A percentile compares a stretch with the other conserved stretches of the same genome.
Conservation (phyloP, 495 filamentous ascomycete genomes). For the Penicillium crystallinum region DNA sequence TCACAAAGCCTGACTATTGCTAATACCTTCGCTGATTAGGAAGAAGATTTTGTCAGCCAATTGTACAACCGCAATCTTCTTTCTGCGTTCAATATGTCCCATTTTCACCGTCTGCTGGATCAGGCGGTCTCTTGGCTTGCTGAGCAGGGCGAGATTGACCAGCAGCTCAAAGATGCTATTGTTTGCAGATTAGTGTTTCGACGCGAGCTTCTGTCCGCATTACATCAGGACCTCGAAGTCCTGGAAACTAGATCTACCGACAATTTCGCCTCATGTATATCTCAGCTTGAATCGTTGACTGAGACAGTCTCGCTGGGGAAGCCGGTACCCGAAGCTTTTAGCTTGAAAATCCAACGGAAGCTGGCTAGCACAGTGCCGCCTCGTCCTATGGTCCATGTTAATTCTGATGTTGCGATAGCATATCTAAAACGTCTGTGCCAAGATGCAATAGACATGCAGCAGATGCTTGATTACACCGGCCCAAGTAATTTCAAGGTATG, state of each 20-base stretch:
- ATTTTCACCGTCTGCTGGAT: constrained; percentile 56
- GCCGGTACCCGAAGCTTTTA: constrained; percentile 72
- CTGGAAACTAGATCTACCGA: constrained; percentile 33
- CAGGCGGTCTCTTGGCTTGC: constrained; percentile 53
- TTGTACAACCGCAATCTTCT: constrained; percentile 78
- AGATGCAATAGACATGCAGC: constrained; percentile 64
- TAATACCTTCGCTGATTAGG: constrained; percentile 42
- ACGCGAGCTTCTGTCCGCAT: constrained; percentile 51
- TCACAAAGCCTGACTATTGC: background rate
- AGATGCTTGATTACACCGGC: constrained; percentile 63
- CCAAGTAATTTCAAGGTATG: constrained; percentile 56
- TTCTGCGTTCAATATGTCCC: constrained; percentile 50
- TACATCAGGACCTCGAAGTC: constrained; percentile 43
- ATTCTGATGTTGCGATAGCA: constrained; percentile 62
- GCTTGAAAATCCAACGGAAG: constrained; percentile 80
- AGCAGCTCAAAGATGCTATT: constrained; percentile 55
- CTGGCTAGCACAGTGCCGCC: constrained; percentile 91
- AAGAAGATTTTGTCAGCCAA: constrained; percentile 93
- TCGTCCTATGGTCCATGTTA: constrained; percentile 76
- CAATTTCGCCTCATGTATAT: constrained; percentile 40
- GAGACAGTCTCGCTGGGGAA: constrained; percentile 57
- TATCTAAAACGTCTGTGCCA: constrained; percentile 66
- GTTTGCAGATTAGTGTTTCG: constrained; percentile 59
- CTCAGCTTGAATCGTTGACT: constrained; percentile 46
- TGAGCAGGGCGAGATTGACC: constrained; percentile 42